phyloP scores from a whole-genome alignment of 2,329 filamentous ascomycete species.

The Hypomyces rosellus region DNA sequence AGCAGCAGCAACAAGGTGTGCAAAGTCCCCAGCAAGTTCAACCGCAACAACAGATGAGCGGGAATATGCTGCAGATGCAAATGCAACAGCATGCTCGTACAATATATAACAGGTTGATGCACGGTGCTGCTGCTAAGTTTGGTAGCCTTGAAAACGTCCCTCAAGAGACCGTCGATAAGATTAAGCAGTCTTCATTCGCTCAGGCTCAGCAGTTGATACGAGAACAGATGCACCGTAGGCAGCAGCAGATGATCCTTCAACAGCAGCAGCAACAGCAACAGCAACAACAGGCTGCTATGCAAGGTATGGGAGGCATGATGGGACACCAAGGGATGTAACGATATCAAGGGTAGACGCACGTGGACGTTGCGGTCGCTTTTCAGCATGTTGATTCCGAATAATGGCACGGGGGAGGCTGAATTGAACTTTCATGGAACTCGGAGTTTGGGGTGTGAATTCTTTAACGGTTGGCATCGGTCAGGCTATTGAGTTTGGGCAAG shows the following conservation, averaged over 20 bases:
- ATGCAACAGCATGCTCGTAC: conserved; percentile 26
- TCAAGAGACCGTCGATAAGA: conserved; percentile 35
- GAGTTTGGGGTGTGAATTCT: conserved; percentile 16
- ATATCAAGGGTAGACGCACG: background rate
- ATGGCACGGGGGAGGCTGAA: background rate
- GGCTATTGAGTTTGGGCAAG: conserved; percentile 15
- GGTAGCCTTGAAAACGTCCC: conserved; percentile 42
- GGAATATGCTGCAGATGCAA: conserved; percentile 25
- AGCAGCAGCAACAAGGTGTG: conserved; percentile 13
- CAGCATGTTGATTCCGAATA: background rate
- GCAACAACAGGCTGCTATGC: conserved; percentile 39
- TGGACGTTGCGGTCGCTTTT: conserved; percentile 9
- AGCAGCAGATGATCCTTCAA: conserved; percentile 31
- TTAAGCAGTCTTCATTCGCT: conserved; percentile 36
- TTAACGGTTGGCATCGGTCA: conserved; percentile 5
- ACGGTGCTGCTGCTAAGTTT: conserved; percentile 27
- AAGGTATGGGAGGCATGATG: conserved; percentile 51
- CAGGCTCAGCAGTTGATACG: conserved; percentile 34
- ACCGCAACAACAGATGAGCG: conserved; percentile 26
- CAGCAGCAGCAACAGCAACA: conserved; percentile 31
- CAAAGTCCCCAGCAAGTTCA: conserved; percentile 28
- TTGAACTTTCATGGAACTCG: conserved; percentile 5
- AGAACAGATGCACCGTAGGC: conserved; percentile 25
- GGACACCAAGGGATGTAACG: conserved; percentile 42
- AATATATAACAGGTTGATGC: conserved; percentile 36